phyloP scores from a whole-genome alignment of 1,284 basidiomycete genomes.

The Marasmius fiardii region DNA sequence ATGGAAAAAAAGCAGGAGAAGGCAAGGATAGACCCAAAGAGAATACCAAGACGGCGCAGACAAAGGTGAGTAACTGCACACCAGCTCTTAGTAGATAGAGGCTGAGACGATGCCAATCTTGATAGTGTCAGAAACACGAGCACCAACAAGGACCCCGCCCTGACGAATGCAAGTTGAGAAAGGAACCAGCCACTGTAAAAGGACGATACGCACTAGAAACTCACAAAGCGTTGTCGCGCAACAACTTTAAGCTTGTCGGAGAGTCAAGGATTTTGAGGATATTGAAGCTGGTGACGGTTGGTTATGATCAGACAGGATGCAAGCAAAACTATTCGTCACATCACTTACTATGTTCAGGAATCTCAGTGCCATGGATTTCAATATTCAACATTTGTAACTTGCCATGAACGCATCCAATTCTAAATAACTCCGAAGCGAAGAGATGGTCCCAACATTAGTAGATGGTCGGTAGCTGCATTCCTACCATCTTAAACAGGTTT shows the following conservation, averaged over 20 bases:
- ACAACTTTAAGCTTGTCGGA: conserved; percentile 25
- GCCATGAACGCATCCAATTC: conserved; percentile 27
- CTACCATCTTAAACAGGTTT: no score
- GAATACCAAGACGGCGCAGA: conserved; percentile 21
- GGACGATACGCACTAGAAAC: conserved; percentile 16
- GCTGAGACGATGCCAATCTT: conserved; percentile 24
- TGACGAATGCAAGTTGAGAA: not conserved
- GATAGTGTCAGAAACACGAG: conserved; percentile 27
- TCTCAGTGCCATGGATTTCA: no score
- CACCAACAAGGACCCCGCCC: conserved; percentile 26
- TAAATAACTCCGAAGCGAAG: conserved; percentile 26
- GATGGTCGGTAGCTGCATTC: no score
- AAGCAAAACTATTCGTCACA: conserved; percentile 24
- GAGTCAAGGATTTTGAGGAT: conserved; percentile 24
- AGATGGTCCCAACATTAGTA: conserved; percentile 30
- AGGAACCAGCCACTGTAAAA: not conserved
- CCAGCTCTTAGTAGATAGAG: conserved; percentile 22
- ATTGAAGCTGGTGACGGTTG: conserved; percentile 25
- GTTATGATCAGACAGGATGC: no score
- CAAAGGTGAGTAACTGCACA: conserved; percentile 27
- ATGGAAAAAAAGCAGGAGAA: not conserved
- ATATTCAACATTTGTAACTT: conserved; percentile 8
- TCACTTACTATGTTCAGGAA: conserved; percentile 24
- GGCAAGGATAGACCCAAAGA: conserved; percentile 13
- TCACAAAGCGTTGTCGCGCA: conserved; percentile 26